Percentiles rank a stretch among this genome's conserved stretches.
Conservation (phyloP, 2,329 filamentous ascomycete species). For the Ophiostoma piceae region DNA sequence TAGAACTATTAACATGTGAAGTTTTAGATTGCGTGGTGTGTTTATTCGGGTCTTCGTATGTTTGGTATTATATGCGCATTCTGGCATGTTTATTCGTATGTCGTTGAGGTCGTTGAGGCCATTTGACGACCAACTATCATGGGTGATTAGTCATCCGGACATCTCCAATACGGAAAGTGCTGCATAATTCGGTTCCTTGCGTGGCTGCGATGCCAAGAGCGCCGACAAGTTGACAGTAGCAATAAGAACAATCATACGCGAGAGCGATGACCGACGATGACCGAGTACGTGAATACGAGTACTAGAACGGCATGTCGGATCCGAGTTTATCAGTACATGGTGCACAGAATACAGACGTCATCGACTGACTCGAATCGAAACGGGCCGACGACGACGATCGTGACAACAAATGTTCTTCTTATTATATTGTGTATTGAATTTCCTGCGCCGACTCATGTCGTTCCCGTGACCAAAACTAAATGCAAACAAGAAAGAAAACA, state of each 20-base stretch:
- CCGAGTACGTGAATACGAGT: neutral
- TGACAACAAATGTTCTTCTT: neutral
- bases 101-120: neutral
- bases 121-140: neutral
- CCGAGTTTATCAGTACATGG: neutral
- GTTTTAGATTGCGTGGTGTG: neutral
- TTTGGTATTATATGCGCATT: neutral
- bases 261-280: neutral
- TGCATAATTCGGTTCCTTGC: neutral
- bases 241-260: too few relatives aligned
- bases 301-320: neutral
- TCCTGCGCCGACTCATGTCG: neutral
- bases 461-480: neutral
- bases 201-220: neutral
- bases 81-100: neutral
- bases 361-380: neutral
- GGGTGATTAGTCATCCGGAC: neutral
- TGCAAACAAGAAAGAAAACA: neutral
- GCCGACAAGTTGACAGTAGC: neutral
- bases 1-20: neutral
- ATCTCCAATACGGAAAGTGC: neutral
- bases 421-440: neutral
- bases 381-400: neutral
- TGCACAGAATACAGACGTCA: neutral
- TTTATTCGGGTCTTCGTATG: conserved; percentile 2